phyloP scores from a whole-genome alignment of 768 basidiomycete species.

The Tricholoma bakamatsutake region DNA sequence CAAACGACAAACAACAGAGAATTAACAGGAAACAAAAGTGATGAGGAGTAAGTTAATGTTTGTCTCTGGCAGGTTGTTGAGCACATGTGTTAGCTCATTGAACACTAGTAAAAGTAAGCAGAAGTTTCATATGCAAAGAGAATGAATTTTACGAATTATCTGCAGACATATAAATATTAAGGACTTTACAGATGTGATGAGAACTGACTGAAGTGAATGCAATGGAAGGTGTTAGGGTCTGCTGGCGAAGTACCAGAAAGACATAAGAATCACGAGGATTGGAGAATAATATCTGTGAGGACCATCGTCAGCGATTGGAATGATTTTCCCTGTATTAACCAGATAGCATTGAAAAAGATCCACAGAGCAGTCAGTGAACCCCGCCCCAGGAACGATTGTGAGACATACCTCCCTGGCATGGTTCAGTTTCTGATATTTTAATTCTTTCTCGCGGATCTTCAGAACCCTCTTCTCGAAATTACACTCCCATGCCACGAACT shows the following conservation, averaged over 20 bases:
- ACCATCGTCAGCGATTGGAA: not conserved
- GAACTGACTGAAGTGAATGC: conserved; percentile 72
- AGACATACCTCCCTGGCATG: conserved; percentile 71
- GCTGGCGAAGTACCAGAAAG: conserved; percentile 65
- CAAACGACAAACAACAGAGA: not conserved
- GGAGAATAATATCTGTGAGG: conserved; percentile 54
- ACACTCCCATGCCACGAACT: conserved; percentile 97
- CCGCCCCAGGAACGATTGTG: not conserved
- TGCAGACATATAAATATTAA: conserved; percentile 38
- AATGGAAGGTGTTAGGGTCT: conserved; percentile 72
- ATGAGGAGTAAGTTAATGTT: conserved; percentile 65
- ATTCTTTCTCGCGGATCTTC: conserved; percentile 71
- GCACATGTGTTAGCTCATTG: conserved; percentile 80
- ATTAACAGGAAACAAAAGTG: not conserved
- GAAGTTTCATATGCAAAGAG: not conserved
- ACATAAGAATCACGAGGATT: conserved; percentile 52
- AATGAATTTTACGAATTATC: conserved; percentile 32
- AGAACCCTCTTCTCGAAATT: conserved; percentile 76
- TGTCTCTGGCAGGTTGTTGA: conserved; percentile 86
- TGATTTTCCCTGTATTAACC: conserved; percentile 20
- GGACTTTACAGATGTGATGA: conserved; percentile 30
- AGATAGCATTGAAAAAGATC: conserved; percentile 44
- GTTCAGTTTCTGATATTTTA: conserved; percentile 80
- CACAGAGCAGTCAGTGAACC: conserved; percentile 11
- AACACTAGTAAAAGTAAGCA: conserved; percentile 50